A percentile compares a stretch with the other conserved stretches of the same genome.
These are phyloP conservation scores for Odonthalia washingtoniensis DNA, from an alignment of 31 red algal species.

Conservation along the genomic window DNA sequence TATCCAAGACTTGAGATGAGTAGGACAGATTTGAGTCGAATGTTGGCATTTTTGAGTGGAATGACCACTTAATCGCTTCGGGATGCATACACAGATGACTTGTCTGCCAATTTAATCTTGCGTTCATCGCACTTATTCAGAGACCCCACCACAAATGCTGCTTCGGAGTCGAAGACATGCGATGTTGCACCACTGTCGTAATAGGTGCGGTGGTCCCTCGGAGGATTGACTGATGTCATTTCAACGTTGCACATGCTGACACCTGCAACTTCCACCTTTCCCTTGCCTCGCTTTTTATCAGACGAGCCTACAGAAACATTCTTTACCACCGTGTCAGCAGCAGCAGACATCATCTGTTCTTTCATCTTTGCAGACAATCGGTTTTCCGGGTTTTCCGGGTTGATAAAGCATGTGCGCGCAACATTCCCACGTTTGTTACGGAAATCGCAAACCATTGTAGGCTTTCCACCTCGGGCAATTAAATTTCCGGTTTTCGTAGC, in stretches of 20 bases:
- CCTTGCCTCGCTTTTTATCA: neutral
- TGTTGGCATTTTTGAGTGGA: neutral
- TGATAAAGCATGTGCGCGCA: neutral
- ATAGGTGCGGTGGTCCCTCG: neutral
- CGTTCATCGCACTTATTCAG: neutral
- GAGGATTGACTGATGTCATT: neutral
- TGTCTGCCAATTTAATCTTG: constrained; percentile 2
- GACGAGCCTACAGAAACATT: neutral
- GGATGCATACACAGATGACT: neutral
- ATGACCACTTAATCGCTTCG: neutral
- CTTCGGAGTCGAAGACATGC: neutral
- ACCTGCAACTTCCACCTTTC: constrained; percentile 5
- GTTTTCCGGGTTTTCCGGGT: neutral
- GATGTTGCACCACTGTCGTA: constrained; percentile 31
- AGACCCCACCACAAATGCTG: neutral
- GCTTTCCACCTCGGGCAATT: too few species aligned
- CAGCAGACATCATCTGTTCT: neutral
- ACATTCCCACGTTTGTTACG: too few species aligned
- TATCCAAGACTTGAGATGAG: constrained; percentile 10
- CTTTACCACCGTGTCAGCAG: neutral
- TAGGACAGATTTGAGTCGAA: constrained; percentile 12
- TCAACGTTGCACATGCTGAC: constrained; percentile 1
- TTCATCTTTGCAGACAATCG: neutral
- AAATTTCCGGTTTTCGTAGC: too few species aligned
- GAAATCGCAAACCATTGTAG: too few species aligned